These are phyloP conservation scores for Fusarium zealandicum DNA, from an alignment of 2,329 filamentous ascomycete genomes.

Conservation along the genomic window DNA sequence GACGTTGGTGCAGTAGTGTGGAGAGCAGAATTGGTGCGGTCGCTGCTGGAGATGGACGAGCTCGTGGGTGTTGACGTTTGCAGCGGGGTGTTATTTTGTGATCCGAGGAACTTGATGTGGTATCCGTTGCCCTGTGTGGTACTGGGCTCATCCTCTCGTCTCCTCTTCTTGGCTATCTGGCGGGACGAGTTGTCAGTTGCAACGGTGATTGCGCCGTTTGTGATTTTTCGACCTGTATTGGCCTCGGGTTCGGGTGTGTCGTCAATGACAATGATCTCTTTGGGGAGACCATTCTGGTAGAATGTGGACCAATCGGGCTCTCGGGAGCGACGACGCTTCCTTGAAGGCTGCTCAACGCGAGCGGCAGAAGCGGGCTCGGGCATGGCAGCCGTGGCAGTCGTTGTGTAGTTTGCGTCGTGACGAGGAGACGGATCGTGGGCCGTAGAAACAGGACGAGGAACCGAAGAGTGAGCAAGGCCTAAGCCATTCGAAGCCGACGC, in stretches of 20 bases:
- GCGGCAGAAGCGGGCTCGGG: conserved; percentile 40
- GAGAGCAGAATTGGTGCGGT: conserved; percentile 80
- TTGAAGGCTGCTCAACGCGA: conserved; percentile 44
- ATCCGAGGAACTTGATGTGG: conserved; percentile 73
- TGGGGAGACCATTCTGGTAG: conserved; percentile 82
- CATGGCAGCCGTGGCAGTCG: conserved; percentile 37
- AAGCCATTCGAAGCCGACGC: conserved; percentile 45
- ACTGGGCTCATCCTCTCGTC: conserved; percentile 64
- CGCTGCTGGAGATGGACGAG: conserved; percentile 81
- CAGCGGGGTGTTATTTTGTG: conserved; percentile 75
- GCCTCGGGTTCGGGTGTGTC: conserved; percentile 69
- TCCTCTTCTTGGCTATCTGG: conserved; percentile 77
- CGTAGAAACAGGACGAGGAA: conserved; percentile 42
- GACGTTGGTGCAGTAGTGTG: conserved; percentile 92
- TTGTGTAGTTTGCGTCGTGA: conserved; percentile 39
- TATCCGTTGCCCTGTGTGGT: conserved; percentile 68
- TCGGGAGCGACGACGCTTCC: conserved; percentile 65
- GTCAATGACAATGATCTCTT: conserved; percentile 86
- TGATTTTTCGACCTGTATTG: conserved; percentile 51
- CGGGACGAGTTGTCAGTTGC: conserved; percentile 40
- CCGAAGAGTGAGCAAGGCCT: conserved; percentile 42
- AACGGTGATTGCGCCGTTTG: conserved; percentile 44
- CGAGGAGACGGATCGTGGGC: conserved; percentile 42
- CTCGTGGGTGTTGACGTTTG: conserved; percentile 70
- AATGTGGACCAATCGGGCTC: conserved; percentile 81